Evolutionary conservation across 208 protist species (phyloP).

Genomic region (Leptomonas seymouri): DNA sequence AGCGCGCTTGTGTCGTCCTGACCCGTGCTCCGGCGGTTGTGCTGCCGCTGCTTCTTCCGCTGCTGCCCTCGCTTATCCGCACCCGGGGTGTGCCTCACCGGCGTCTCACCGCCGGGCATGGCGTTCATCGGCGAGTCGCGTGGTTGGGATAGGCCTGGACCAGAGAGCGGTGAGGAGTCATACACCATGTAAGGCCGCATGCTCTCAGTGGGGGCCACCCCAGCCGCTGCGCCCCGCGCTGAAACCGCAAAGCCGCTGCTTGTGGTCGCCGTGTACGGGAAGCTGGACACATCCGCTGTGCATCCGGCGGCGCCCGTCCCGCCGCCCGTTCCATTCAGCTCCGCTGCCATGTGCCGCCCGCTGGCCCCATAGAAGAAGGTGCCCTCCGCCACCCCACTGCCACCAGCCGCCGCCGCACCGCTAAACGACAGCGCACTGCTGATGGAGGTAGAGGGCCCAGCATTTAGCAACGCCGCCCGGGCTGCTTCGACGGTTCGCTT

Average conservation of each 20-base stretch:
- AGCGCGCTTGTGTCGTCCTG: not conserved
- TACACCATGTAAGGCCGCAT: slow-evolving; percentile 54
- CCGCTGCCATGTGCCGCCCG: slow-evolving; percentile 9
- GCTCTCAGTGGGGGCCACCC: slow-evolving; percentile 40
- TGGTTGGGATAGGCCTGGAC: not conserved
- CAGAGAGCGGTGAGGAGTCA: slow-evolving; percentile 13
- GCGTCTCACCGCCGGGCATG: slow-evolving; percentile 12
- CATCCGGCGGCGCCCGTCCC: not conserved
- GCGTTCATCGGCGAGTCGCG: not conserved
- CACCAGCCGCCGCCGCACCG: slow-evolving; percentile 1
- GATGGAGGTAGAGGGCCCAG: slow-evolving; percentile 9
- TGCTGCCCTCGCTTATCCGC: not conserved
- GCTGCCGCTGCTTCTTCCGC: not conserved
- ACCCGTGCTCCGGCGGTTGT: not conserved
- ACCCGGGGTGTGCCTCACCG: not conserved
- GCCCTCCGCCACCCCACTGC: slow-evolving; percentile 18
- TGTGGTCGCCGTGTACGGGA: not conserved
- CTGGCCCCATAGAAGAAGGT: slow-evolving; percentile 34
- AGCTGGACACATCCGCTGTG: not conserved
- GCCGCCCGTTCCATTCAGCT: not conserved
- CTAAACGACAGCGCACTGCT: slow-evolving; percentile 17
- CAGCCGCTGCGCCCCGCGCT: not conserved
- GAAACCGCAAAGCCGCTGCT: not conserved
- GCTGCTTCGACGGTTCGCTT: slow-evolving; percentile 18
- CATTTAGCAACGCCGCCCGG: slow-evolving; percentile 16